phyloP scores from a whole-genome alignment of 306 rosid species.

The Cicer pinnatifidum region DNA sequence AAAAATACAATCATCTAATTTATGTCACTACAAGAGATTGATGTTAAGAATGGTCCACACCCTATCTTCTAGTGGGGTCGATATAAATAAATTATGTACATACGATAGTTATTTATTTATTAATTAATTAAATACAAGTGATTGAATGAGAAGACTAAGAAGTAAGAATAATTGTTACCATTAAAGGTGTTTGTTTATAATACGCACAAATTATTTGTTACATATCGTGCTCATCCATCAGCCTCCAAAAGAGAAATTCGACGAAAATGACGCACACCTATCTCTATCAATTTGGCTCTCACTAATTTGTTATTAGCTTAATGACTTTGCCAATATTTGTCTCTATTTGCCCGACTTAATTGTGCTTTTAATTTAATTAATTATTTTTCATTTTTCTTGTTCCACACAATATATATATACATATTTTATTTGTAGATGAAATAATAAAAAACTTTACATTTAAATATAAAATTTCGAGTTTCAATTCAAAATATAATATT shows the following conservation, averaged over 20 bases:
- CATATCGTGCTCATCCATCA: slow-evolving; percentile 50
- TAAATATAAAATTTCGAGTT: too few relatives aligned
- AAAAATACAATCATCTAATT: slow-evolving; percentile 44
- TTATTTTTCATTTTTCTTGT: too few relatives aligned
- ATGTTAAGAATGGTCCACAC: slow-evolving; percentile 48
- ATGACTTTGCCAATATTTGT: slow-evolving; percentile 12
- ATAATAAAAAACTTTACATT: too few relatives aligned
- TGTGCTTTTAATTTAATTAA: slow-evolving; percentile 10
- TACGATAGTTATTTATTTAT: slow-evolving; percentile 2
- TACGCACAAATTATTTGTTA: slow-evolving; percentile 48
- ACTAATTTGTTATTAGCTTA: slow-evolving; percentile 43
- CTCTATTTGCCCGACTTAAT: slow-evolving; percentile 43
- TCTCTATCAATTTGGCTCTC: slow-evolving; percentile 57
- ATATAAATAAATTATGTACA: slow-evolving; percentile 14
- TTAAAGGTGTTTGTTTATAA: slow-evolving; percentile 37
- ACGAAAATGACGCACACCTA: slow-evolving; percentile 51
- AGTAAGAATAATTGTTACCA: slow-evolving; percentile 17
- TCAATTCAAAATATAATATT: too few relatives aligned
- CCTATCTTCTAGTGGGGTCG: slow-evolving; percentile 33
- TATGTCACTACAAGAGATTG: slow-evolving; percentile 48
- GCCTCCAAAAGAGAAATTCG: slow-evolving; percentile 75
- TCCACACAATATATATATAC: too few relatives aligned
- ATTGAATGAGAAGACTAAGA: slow-evolving; percentile 50
- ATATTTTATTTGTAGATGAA: too few relatives aligned
- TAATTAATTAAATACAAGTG: slow-evolving; percentile 47